Conservation (phyloP, 495 filamentous ascomycete species). For the Hypoxylon subgilvum region DNA sequence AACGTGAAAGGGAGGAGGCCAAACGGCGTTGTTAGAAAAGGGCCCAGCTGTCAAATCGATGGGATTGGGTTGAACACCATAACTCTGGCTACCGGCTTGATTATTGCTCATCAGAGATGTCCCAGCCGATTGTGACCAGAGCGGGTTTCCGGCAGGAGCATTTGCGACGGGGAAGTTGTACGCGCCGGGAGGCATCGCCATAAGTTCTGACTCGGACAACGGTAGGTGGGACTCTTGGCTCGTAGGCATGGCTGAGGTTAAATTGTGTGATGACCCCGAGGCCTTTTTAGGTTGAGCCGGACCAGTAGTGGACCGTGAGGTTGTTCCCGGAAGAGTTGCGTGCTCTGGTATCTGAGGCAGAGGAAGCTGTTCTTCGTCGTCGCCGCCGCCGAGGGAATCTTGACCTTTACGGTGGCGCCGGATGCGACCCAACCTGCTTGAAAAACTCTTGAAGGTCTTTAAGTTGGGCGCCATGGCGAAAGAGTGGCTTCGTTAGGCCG, state of each 20-base stretch:
- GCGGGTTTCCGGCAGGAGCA: neutral
- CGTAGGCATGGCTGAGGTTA: neutral
- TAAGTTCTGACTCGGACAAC: no score
- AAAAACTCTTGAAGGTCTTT: constrained; percentile 17
- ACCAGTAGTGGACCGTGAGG: neutral
- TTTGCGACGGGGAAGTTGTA: neutral
- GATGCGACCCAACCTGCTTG: constrained; percentile 1
- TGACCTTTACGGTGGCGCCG: neutral
- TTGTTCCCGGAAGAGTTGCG: neutral
- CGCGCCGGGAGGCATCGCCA: no score
- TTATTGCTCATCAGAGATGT: neutral
- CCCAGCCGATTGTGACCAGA: neutral
- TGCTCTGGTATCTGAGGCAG: neutral
- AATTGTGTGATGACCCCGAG: neutral
- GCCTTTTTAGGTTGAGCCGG: constrained; percentile 3
- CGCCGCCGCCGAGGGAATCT: neutral
- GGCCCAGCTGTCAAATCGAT: neutral
- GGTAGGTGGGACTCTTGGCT: neutral
- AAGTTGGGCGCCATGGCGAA: constrained; percentile 13
- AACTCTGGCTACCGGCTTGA: neutral
- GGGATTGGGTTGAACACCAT: constrained; percentile 3
- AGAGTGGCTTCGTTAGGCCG: neutral
- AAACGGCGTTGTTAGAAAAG: neutral
- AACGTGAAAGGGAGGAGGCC: neutral
- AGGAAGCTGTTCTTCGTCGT: constrained; percentile 1